phyloP scores from a whole-genome alignment of 2,329 filamentous ascomycete species.

The Aureobasidium sp. region DNA sequence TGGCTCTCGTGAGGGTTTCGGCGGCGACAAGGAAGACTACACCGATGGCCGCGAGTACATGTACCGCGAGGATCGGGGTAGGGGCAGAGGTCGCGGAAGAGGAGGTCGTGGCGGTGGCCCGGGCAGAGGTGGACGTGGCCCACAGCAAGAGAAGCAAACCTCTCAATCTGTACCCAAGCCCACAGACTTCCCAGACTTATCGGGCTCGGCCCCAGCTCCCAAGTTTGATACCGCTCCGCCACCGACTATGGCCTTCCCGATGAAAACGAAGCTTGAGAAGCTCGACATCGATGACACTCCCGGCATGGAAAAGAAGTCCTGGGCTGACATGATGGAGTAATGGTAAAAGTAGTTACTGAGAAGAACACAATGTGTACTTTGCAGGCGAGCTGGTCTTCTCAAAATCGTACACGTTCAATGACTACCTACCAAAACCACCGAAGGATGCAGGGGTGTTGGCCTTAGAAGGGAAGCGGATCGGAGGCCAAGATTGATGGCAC shows the following conservation, averaged over 20 bases:
- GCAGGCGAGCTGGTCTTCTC: too few relatives aligned
- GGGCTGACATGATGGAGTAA: constrained; percentile 20
- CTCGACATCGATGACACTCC: neutral
- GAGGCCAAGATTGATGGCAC: constrained; percentile 21
- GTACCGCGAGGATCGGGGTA: constrained; percentile 24
- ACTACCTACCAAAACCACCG: neutral
- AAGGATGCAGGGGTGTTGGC: constrained; percentile 28
- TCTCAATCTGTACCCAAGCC: constrained; percentile 30
- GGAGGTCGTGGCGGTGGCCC: constrained; percentile 30
- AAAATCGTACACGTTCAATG: neutral
- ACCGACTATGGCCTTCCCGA: constrained; percentile 13
- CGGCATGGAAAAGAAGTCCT: constrained; percentile 16
- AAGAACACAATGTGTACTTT: neutral
- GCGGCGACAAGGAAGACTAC: constrained; percentile 27
- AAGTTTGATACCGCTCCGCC: constrained; percentile 6
- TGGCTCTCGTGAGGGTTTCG: constrained; percentile 20
- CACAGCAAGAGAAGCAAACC: constrained; percentile 11
- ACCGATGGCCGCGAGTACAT: constrained; percentile 30
- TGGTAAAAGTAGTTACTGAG: neutral
- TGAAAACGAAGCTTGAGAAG: constrained; percentile 6
- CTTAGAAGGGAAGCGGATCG: constrained; percentile 28
- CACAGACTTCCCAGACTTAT: constrained; percentile 41
- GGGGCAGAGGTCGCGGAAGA: constrained; percentile 21
- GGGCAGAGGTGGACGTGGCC: constrained; percentile 18
- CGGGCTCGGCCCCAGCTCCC: constrained; percentile 32